A percentile compares a stretch with the other conserved stretches of the same genome.
Evolutionary conservation across 257 asterid species (phyloP).

Genomic region (Primulina huaijiensis): DNA sequence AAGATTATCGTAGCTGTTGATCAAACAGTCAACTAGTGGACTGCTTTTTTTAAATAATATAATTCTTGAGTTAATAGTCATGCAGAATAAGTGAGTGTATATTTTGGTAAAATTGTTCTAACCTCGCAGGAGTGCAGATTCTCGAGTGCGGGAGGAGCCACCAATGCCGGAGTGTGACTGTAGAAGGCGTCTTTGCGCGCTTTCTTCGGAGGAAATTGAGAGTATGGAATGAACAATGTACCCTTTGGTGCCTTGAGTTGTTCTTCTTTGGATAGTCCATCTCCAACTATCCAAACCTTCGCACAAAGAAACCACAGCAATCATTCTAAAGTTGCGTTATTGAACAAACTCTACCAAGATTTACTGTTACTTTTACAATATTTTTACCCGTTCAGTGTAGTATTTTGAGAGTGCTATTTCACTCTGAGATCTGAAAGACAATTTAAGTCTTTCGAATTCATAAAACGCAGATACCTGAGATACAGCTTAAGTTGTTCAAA

Average conservation of each 20-base stretch:
- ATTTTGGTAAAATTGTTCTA: background rate
- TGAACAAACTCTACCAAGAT: background rate
- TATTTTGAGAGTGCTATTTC: slow-evolving; percentile 30
- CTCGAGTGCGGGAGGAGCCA: slow-evolving; percentile 55
- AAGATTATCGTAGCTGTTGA: background rate
- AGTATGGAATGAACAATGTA: slow-evolving; percentile 60
- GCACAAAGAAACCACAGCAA: background rate
- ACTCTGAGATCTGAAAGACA: slow-evolving; percentile 24
- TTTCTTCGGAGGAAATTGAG: slow-evolving; percentile 64
- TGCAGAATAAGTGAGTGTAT: background rate
- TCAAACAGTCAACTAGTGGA: background rate
- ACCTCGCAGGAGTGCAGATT: slow-evolving; percentile 88
- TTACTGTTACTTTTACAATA: background rate
- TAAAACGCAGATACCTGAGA: slow-evolving; percentile 43
- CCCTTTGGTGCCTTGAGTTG: slow-evolving; percentile 62
- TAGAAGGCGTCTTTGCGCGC: slow-evolving; percentile 49
- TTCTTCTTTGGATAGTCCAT: slow-evolving; percentile 54
- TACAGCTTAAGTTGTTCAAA: background rate
- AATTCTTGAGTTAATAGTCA: background rate
- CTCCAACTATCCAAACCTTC: slow-evolving; percentile 82
- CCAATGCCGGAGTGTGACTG: slow-evolving; percentile 66
- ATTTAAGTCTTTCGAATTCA: slow-evolving; percentile 42
- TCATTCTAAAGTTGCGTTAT: background rate
- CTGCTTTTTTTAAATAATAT: background rate
- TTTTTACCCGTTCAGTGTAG: slow-evolving; percentile 38